Evolutionary conservation across 352 stramenopile genomes (phyloP), one percentile per base, ranked within the genome.

Genomic region (Phytophthora nicotianae): DNA sequence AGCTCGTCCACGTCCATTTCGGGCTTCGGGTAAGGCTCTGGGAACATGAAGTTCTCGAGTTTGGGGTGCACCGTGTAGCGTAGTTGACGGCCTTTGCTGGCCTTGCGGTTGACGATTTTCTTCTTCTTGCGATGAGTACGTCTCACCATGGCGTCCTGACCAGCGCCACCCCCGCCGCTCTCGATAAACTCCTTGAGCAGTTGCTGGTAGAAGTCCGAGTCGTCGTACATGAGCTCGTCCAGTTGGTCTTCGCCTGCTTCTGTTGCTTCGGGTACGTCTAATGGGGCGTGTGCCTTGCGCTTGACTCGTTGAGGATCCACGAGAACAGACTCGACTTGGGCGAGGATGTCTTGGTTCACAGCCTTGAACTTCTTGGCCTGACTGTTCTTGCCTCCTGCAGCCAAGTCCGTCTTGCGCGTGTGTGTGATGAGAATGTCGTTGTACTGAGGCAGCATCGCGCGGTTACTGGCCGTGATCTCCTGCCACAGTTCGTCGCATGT

Each of bases 31-130:
- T 90, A 90, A 63, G 88, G 88, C 47, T 95, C 84, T 0, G 88
- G 88, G 55, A 95, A 96, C 88, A 95, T 96, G 45, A 96, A 96
- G 68, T 96, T 93, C 60, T 96, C 85, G 21, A 96, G 77, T 72
- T 96, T 96, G 0, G 88, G 84, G 66, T 94, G 84, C 27, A 95
- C 86, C 9, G 75, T 90, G 74, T 91, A 96, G 54, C 86, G 85
- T 49, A 96, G 60, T 57, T 89, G 75, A 24, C 88, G 84, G 38
- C 88, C 88, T 52, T 96, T 96, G 54, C 86, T 95, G 11, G 86
- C 88, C 62, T 94, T 95, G 61, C 88, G 88, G 72, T 96, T 94
- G n/a, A 96, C 84, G 11, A 71, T 52, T 79, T 93, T 93, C 56
- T 85, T 89, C 68, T 93, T 95, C 78, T 96, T 96, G 59, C 79